These are phyloP conservation scores for Hymenoscyphus infarciens DNA, from an alignment of 2,329 filamentous ascomycete species.

Conservation along the genomic window DNA sequence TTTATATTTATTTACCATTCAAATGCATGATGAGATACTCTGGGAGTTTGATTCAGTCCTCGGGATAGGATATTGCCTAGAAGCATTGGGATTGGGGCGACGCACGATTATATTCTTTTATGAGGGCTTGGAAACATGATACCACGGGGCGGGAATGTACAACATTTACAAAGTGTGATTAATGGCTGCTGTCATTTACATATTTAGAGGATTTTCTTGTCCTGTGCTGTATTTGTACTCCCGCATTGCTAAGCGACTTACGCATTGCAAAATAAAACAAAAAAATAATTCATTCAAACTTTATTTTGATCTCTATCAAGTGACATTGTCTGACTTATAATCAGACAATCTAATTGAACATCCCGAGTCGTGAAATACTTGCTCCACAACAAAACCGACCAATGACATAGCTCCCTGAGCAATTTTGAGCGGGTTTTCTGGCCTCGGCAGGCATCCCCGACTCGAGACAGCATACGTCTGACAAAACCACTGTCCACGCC, in stretches of 20 bases:
- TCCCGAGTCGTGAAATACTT: too few species aligned
- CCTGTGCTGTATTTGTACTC: not conserved
- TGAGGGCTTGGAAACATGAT: slow-evolving; percentile 1
- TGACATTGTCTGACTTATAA: too few species aligned
- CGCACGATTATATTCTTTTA: slow-evolving; percentile 3
- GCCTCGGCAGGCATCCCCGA: too few species aligned
- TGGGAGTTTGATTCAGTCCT: not conserved
- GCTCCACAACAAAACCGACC: too few species aligned
- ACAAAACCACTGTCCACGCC: not conserved
- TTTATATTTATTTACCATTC: not conserved
- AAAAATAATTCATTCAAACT: too few species aligned
- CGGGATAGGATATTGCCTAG: not conserved
- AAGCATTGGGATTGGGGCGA: not conserved
- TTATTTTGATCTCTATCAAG: too few species aligned
- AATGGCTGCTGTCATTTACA: slow-evolving; percentile 2
- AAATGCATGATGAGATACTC: not conserved
- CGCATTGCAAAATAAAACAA: too few species aligned
- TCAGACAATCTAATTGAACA: too few species aligned
- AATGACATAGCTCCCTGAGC: not conserved
- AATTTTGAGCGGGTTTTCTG: not conserved
- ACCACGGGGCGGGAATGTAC: not conserved
- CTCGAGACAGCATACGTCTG: not conserved
- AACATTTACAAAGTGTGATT: slow-evolving; percentile 1
- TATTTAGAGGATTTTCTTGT: not conserved
- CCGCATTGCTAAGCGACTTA: too few species aligned